Evolutionary conservation across 2,329 filamentous ascomycete genomes (phyloP), one percentile per base, ranked within the genome.

Genomic region (Claviceps lovelessii): DNA sequence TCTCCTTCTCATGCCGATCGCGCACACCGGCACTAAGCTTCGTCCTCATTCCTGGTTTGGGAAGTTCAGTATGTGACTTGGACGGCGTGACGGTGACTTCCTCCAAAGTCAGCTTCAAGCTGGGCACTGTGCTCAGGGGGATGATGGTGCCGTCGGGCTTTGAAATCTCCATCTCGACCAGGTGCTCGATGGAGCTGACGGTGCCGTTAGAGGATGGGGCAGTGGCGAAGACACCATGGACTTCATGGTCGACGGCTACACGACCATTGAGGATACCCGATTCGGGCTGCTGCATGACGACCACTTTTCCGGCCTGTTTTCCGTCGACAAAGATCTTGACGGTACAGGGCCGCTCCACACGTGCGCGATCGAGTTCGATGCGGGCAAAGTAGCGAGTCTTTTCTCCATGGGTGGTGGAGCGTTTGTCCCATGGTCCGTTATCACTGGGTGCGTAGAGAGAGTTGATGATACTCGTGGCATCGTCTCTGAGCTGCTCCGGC

Each of bases 201-300:
- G 28, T 51, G n/a, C 42, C 53, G 10, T 52, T 51, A 37, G 46
- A 45, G 37, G 53, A 31, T 5, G 44, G 13, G 5, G 39, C 45
- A n/a, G 35, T 10, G 19, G 50, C 23, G 13, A 56, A 52, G 11
- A 44, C 31, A 54, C 41, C 10, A 17, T 35, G n/a, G 15, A 50
- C 51, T 13, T 48, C 23, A n/a, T 84, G 81, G 57, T 72, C 70
- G 51, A 76, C 68, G 50, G 75, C 69, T 42, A 70, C 63, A 29
- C 61, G 62, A 31, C 67, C 69, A 55, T 69, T 58, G 6, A 67
- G 49, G 33, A 58, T 64, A 50, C 69, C 70, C 13, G 54, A 57
- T 2, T 60, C 56, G 28, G 69, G 70, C 58, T 68, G 67, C 55
- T 60, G 61, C 67, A 72, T 68, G 50, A 73, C 61, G 1, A 68